A percentile compares a stretch with the other conserved stretches of the same genome.
phyloP scores from a whole-genome alignment of 116 monocot species.

The Posidonia oceanica region DNA sequence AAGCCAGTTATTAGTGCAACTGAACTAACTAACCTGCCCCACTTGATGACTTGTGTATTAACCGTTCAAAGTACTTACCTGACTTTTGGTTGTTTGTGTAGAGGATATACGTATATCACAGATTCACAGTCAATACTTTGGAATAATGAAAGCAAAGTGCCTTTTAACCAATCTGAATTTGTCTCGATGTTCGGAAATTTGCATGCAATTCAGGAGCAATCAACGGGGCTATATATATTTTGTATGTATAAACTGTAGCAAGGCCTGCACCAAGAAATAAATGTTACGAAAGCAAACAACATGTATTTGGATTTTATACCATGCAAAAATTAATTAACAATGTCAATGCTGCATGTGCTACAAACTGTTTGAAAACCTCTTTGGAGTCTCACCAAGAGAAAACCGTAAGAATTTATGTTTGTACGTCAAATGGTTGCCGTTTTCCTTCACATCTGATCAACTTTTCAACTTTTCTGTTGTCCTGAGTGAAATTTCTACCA shows the following conservation, averaged over 20 bases:
- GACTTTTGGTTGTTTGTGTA: background rate
- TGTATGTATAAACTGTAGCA: background rate
- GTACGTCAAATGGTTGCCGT: too few relatives aligned
- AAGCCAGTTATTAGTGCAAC: background rate
- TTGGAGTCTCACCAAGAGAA: too few relatives aligned
- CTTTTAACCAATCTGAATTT: background rate
- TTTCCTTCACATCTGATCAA: background rate
- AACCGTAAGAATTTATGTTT: too few relatives aligned
- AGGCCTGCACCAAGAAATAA: background rate
- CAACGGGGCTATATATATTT: background rate
- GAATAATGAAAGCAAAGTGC: background rate
- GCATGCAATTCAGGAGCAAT: background rate
- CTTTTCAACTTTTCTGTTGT: background rate
- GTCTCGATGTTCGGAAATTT: background rate
- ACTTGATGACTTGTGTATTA: background rate
- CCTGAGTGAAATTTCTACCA: background rate
- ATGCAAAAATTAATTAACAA: too few relatives aligned
- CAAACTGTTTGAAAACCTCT: too few relatives aligned
- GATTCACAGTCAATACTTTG: background rate
- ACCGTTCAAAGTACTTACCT: background rate
- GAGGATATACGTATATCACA: background rate
- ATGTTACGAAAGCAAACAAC: background rate
- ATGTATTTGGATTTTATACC: too few relatives aligned
- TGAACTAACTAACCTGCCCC: background rate
- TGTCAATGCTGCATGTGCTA: too few relatives aligned